Percentiles rank a stretch among this genome's conserved stretches.
These are phyloP conservation scores for Phytophthora melonis DNA, from an alignment of 352 stramenopile species.

Conservation along the genomic window DNA sequence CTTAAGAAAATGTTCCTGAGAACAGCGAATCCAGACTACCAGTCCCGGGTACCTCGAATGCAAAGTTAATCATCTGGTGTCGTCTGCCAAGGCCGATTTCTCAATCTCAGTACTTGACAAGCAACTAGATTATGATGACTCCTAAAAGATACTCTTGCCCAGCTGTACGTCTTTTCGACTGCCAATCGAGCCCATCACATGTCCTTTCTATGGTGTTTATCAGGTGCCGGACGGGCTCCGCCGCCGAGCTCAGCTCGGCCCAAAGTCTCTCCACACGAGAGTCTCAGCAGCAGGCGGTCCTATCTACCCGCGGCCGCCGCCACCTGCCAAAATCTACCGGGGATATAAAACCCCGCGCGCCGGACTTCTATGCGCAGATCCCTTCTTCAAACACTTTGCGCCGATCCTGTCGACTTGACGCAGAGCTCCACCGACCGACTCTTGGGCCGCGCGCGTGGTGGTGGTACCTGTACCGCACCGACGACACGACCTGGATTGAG, in stretches of 20 bases:
- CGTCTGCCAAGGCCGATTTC: no score
- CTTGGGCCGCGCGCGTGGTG: slow-evolving; percentile 5
- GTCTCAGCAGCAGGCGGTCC: background rate
- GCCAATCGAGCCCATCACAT: slow-evolving; percentile 35
- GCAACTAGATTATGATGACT: slow-evolving; percentile 12
- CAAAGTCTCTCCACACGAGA: background rate
- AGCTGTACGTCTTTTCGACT: slow-evolving; percentile 32
- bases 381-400: slow-evolving; percentile 26
- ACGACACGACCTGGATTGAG: slow-evolving; percentile 28
- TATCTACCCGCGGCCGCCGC: slow-evolving; percentile 18
- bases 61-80: no score
- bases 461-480: slow-evolving; percentile 24
- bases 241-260: background rate
- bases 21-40: no score
- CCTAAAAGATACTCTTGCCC: slow-evolving; percentile 40
- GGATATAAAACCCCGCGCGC: slow-evolving; percentile 3
- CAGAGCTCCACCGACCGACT: slow-evolving; percentile 10
- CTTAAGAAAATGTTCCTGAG: no score
- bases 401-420: slow-evolving; percentile 31
- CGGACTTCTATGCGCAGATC: slow-evolving; percentile 22
- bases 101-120: background rate
- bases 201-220: slow-evolving; percentile 35
- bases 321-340: slow-evolving; percentile 33
- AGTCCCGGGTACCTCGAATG: no score
- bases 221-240: slow-evolving; percentile 29